Conservation (phyloP, 768 basidiomycete species). For the Phlebiopsis gigantea region DNA sequence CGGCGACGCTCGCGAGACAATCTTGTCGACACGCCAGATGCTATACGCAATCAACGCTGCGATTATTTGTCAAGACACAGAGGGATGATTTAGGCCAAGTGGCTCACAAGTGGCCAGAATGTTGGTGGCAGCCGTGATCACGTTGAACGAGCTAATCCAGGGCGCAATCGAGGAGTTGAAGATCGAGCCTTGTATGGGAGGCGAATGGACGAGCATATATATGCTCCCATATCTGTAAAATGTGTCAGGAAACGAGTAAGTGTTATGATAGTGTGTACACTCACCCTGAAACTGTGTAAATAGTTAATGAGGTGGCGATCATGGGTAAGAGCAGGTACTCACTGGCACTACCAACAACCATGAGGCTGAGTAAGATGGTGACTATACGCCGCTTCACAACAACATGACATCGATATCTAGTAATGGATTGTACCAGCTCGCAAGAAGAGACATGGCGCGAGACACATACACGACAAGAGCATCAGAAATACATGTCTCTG, state of each 20-base stretch:
- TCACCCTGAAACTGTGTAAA: constrained; percentile 8
- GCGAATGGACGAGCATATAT: constrained; percentile 6
- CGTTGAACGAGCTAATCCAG: constrained; percentile 8
- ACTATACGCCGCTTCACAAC: constrained; percentile 1
- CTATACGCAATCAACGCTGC: constrained; percentile 5
- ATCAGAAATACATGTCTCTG: constrained; percentile 9
- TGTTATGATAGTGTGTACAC: neutral
- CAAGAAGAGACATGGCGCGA: neutral
- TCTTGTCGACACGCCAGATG: constrained; percentile 5
- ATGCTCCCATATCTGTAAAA: constrained; percentile 7
- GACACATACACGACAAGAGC: constrained; percentile 7
- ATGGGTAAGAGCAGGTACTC: neutral
- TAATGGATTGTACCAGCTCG: neutral
- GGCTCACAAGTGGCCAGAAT: constrained; percentile 7
- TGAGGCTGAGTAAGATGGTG: neutral
- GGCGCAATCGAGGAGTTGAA: constrained; percentile 5
- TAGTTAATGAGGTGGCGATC: neutral
- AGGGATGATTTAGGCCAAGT: neutral
- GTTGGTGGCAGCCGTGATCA: constrained; percentile 11
- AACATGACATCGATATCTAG: constrained; percentile 10
- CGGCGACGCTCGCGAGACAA: neutral
- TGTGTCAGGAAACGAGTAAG: neutral
- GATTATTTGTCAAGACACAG: neutral
- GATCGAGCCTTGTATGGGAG: neutral
- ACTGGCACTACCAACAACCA: constrained; percentile 9